Base-by-base conservation (phyloP, 768 basidiomycete genomes). In the Termitomyces titanicus region DNA sequence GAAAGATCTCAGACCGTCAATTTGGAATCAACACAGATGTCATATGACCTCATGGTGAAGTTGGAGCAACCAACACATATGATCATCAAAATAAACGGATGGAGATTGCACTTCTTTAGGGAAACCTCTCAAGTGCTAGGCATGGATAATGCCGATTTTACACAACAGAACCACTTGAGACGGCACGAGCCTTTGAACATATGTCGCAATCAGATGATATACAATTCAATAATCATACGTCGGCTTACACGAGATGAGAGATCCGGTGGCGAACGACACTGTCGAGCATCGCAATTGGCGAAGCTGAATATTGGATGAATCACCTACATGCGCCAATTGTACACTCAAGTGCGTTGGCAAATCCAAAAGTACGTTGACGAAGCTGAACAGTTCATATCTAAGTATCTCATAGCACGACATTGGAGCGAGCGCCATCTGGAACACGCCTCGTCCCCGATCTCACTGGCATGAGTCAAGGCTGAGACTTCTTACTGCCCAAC, bases 271-370 rank as follows among this genome's bases (percentile, higher is more conserved):
- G 76, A 29, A 76, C 71, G 29, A 88, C 82, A 68, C 83, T 85
- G 43, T 78, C 72, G 18, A 89, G 74, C 72, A 86, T 82, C n/a
- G 74, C 76, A 24, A 73, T n/a, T n/a, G n/a, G n/a, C 70, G 49
- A 85, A 85, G 58, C 75, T 82, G 65, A 88, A 88, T 58, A 79
- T 86, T 5, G 82, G 78, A 12, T n/a, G n/a, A n/a, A n/a, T n/a
- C n/a, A n/a, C n/a, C 22, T 35, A 79, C 81, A 70, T 55, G 82
- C 70, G 20, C 67, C 64, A 67, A 78, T 83, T 46, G 68, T 70
- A 3, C 65, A 63, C 15, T 67, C 67, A 11, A 84, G 60, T 5
- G 70, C 72, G 63, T 78, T 82, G 11, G 83, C 80, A 9, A 84
- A 68, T 15, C 72, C 77, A 55, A 66, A 70, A 0, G 78, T 78